Percentiles rank a stretch among this genome's conserved stretches.
These are phyloP conservation scores for Perkinsus olseni DNA, from an alignment of 169 alveolate genomes.

Conservation along the genomic window DNA sequence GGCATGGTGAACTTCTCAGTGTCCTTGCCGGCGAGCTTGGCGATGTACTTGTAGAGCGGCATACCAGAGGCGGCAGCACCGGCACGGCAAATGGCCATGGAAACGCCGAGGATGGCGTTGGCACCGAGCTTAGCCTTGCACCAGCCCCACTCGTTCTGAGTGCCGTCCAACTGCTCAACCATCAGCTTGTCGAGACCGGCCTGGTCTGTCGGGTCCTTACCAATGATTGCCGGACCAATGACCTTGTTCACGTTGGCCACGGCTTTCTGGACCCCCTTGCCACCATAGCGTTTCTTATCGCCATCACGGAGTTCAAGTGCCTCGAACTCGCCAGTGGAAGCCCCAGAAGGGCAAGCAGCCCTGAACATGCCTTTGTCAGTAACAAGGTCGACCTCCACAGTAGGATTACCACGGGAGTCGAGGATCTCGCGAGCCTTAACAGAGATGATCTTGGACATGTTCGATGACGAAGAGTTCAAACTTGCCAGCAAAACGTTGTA, in stretches of 20 bases:
- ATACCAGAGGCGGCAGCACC: conserved; percentile 93
- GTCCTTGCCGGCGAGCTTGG: conserved; percentile 83
- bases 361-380: conserved; percentile 82
- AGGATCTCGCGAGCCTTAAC: conserved; percentile 35
- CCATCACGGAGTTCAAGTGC: conserved; percentile 99
- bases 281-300: conserved; percentile 82
- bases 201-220: conserved; percentile 80
- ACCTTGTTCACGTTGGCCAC: conserved; percentile 85
- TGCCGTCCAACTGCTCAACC: conserved; percentile 97
- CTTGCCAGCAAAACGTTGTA: not conserved
- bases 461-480: not conserved
- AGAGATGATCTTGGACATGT: conserved; percentile 7
- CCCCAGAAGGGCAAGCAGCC: conserved; percentile 99
- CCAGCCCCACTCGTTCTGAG: conserved; percentile 97
- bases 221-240: conserved; percentile 78
- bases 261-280: conserved; percentile 96
- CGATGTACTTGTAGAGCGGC: conserved; percentile 93
- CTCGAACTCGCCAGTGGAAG: conserved; percentile 98
- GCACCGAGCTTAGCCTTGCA: conserved; percentile 95
- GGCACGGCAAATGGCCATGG: conserved; percentile 97
- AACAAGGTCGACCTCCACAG: conserved; percentile 87
- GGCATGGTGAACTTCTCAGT: conserved; percentile 82
- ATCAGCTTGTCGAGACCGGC: conserved; percentile 81
- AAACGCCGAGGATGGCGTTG: conserved; percentile 96
- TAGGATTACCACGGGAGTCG: conserved; percentile 98